Evolutionary conservation across 2,329 filamentous ascomycete species (phyloP).

Genomic region (Raffaelea albimanens): DNA sequence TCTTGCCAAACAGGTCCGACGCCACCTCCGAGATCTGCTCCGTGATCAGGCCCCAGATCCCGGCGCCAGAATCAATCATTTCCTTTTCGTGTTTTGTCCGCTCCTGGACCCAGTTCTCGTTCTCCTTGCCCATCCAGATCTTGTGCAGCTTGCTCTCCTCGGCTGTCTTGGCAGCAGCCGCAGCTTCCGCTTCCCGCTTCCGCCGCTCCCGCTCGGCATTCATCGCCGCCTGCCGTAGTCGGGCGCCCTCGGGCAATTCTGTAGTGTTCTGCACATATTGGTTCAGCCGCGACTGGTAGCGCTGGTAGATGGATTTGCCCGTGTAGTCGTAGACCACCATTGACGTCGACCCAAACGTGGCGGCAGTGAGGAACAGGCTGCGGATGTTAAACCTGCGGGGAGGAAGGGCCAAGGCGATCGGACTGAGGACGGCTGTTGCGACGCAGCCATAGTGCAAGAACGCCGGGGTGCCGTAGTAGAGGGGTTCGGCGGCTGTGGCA

Average conservation of each 20-base stretch:
- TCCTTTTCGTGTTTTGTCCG: conserved; percentile 26
- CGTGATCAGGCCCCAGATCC: conserved; percentile 45
- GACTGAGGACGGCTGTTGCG: conserved; percentile 35
- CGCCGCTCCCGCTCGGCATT: conserved; percentile 32
- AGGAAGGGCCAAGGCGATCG: conserved; percentile 39
- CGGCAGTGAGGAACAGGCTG: conserved; percentile 37
- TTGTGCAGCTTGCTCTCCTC: conserved; percentile 25
- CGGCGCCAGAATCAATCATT: conserved; percentile 45
- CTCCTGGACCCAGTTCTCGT: conserved; percentile 40
- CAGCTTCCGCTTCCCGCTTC: conserved; percentile 5
- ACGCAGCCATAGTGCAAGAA: conserved; percentile 38
- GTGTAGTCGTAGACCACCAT: conserved; percentile 48
- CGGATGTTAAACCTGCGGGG: conserved; percentile 41
- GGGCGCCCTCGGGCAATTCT: conserved; percentile 44
- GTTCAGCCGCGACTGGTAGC: conserved; percentile 33
- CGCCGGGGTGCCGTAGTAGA: conserved; percentile 19
- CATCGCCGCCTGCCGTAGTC: conserved; percentile 35
- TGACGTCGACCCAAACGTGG: conserved; percentile 43
- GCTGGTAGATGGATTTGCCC: conserved; percentile 40
- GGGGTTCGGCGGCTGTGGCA: neutral
- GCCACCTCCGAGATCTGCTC: conserved; percentile 46
- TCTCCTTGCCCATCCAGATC: conserved; percentile 50
- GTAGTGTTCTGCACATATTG: neutral
- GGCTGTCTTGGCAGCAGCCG: neutral
- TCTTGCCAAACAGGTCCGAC: conserved; percentile 8